These are phyloP conservation scores for Huntiella savannae DNA, from an alignment of 2,329 filamentous ascomycete species.

Conservation along the genomic window DNA sequence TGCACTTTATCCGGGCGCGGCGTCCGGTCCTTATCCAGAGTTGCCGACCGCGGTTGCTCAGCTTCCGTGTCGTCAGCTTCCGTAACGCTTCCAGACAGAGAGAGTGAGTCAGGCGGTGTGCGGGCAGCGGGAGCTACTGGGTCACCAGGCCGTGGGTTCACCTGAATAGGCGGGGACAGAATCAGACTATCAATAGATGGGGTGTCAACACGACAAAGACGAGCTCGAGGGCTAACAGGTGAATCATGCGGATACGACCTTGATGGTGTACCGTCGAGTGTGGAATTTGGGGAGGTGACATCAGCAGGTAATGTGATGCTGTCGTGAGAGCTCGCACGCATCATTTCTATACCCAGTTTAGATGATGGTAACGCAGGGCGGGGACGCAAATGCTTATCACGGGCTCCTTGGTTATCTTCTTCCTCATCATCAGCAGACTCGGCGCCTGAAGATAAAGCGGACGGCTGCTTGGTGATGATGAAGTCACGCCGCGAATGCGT, in stretches of 20 bases:
- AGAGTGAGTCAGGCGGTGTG: constrained; percentile 6
- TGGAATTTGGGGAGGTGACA: constrained; percentile 16
- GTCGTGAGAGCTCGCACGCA: constrained; percentile 87
- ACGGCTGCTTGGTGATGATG: constrained; percentile 41
- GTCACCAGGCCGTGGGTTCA: neutral
- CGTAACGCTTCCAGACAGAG: neutral
- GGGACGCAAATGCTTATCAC: constrained; percentile 22
- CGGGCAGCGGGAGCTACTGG: neutral
- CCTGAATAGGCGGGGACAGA: neutral
- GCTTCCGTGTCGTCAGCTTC: neutral
- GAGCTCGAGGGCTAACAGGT: neutral
- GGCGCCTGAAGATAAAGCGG: constrained; percentile 25
- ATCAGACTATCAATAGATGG: neutral
- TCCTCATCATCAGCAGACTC: constrained; percentile 93
- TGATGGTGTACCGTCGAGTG: neutral
- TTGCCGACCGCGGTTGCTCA: neutral
- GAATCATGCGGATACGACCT: too few species aligned
- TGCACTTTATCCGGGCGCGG: constrained; percentile 5
- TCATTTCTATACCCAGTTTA: constrained; percentile 91
- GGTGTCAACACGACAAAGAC: neutral
- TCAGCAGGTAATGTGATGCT: constrained; percentile 43
- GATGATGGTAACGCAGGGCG: constrained; percentile 47
- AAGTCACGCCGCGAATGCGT: constrained; percentile 12
- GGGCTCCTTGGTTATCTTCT: constrained; percentile 52
- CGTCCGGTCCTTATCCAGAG: constrained; percentile 1